Base-by-base conservation (phyloP, 257 asterid genomes). In the Leonotis leonurus region DNA sequence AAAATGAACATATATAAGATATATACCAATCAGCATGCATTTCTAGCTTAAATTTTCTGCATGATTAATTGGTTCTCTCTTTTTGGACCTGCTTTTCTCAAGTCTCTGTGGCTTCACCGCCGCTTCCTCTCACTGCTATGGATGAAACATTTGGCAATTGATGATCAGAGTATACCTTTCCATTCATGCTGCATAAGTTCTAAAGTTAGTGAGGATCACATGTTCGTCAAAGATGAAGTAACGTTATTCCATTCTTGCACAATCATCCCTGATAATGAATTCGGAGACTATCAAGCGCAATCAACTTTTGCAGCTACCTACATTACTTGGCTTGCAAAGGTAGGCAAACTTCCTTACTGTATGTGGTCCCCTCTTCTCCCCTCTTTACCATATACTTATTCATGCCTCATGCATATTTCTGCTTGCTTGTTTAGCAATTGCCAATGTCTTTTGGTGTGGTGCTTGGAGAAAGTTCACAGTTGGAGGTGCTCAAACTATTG, bases 31-130 rank as follows among this genome's bases (percentile, higher is more conserved):
- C 36, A 14, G 24, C 60, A 25, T 22, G 30, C 27, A 30, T 22
- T 39, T 22, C 64, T 64, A 24, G 5, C 60, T 44, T 44, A 3
- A 55, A 13, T 60, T 37, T 21, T 8, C 35, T 36, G 5, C 30
- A 27, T 27, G 21, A 6, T 46, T 36, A 29, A 39, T 54, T 61
- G 30, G 62, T 60, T 57, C n/a, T 48, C 56, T 22, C 16, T 40
- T 52, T 45, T 25, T 11, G 32, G 43, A 51, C 29, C 62, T 73
- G 57, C 33, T 57, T 69, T 70, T 56, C 33, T 68, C 70, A 69
- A 89, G 95, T 94, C 97, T 62, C 39, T 92, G 49, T 89, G 99
- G 99, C 96, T 92, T 63, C 95, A 92, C 65, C 97, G 97, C 0
- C 99, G 99, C 70, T 86, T 92, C 75, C 83, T 93, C 68, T 79